Percentiles rank a stretch among this genome's conserved stretches.
These are phyloP conservation scores for Fomitopsis pinicola DNA, from an alignment of 1,284 basidiomycete species.

Conservation along the genomic window DNA sequence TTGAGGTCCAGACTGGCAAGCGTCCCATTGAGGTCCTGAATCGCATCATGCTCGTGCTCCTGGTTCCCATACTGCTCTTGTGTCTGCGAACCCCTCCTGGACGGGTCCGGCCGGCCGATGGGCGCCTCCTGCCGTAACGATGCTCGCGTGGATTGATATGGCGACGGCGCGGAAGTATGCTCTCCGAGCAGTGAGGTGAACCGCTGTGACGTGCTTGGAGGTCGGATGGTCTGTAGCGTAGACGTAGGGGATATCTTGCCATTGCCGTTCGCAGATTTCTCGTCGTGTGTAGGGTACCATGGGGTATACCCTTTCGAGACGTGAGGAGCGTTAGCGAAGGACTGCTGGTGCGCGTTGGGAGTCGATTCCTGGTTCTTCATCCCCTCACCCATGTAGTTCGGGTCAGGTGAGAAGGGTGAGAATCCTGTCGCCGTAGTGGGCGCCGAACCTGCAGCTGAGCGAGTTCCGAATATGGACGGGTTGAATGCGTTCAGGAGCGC, in stretches of 20 bases:
- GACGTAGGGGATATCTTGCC: slow-evolving; percentile 41
- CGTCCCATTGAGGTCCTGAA: slow-evolving; percentile 73
- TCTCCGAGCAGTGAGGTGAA: slow-evolving; percentile 40
- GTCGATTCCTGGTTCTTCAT: slow-evolving; percentile 18
- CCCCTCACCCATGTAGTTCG: slow-evolving; percentile 28
- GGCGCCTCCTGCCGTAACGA: slow-evolving; percentile 42
- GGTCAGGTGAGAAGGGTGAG: slow-evolving; percentile 39
- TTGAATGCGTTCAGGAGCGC: slow-evolving; percentile 21
- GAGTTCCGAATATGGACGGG: slow-evolving; percentile 17
- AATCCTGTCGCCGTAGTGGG: slow-evolving; percentile 21
- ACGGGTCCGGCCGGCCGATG: slow-evolving; percentile 33
- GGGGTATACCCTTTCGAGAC: slow-evolving; percentile 41
- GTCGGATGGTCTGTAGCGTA: slow-evolving; percentile 29
- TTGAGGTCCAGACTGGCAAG: slow-evolving; percentile 58
- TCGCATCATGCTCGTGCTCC: slow-evolving; percentile 41
- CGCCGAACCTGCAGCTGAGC: slow-evolving; percentile 11
- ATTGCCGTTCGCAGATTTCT: slow-evolving; percentile 22
- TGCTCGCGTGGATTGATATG: slow-evolving; percentile 33
- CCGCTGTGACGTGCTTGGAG: slow-evolving; percentile 38
- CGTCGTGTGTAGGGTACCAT: slow-evolving; percentile 34
- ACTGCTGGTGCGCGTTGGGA: slow-evolving; percentile 15
- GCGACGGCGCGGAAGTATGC: slow-evolving; percentile 19
- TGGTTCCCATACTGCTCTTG: slow-evolving; percentile 38
- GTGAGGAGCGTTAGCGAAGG: slow-evolving; percentile 37
- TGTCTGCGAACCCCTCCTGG: slow-evolving; percentile 23